These are phyloP conservation scores for Monilinia vaccinii-corymbosi DNA, from an alignment of 2,329 filamentous ascomycete genomes.

Conservation along the genomic window DNA sequence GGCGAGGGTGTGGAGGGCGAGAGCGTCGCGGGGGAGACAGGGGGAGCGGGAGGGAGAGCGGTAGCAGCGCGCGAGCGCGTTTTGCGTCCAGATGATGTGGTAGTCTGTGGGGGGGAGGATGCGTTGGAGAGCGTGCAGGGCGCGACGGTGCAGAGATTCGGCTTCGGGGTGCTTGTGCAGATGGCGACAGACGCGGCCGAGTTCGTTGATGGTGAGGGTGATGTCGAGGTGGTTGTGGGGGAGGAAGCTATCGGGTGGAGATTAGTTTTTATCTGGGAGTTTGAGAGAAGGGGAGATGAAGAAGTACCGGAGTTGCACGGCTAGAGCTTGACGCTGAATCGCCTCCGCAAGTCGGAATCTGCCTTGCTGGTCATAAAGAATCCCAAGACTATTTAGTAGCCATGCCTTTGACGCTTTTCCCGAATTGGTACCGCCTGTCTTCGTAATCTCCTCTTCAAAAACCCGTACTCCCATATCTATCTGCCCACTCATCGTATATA, in stretches of 20 bases:
- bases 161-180: slow-evolving; percentile 5
- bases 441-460: slow-evolving; percentile 8
- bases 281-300: not conserved
- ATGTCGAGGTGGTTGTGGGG: slow-evolving; percentile 7
- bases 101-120: slow-evolving; percentile 4
- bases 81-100: slow-evolving; percentile 8
- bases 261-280: not conserved
- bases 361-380: slow-evolving; percentile 10
- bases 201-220: slow-evolving; percentile 10
- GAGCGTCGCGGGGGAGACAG: not conserved
- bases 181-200: slow-evolving; percentile 6
- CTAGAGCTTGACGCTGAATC: slow-evolving; percentile 8
- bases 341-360: slow-evolving; percentile 5
- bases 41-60: not conserved
- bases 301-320: slow-evolving; percentile 4
- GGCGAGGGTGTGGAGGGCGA: not conserved
- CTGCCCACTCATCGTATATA: slow-evolving; percentile 8
- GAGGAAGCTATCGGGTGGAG: not conserved
- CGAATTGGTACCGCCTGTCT: slow-evolving; percentile 7
- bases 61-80: slow-evolving; percentile 5
- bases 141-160: slow-evolving; percentile 1
- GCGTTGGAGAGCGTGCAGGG: not conserved
- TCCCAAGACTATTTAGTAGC: slow-evolving; percentile 7
- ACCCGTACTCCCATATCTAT: slow-evolving; percentile 5
- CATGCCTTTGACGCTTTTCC: slow-evolving; percentile 8